Evolutionary conservation across 2,329 filamentous ascomycete genomes (phyloP), one percentile per base, ranked within the genome.

Genomic region (Emericellopsis atlantica): DNA sequence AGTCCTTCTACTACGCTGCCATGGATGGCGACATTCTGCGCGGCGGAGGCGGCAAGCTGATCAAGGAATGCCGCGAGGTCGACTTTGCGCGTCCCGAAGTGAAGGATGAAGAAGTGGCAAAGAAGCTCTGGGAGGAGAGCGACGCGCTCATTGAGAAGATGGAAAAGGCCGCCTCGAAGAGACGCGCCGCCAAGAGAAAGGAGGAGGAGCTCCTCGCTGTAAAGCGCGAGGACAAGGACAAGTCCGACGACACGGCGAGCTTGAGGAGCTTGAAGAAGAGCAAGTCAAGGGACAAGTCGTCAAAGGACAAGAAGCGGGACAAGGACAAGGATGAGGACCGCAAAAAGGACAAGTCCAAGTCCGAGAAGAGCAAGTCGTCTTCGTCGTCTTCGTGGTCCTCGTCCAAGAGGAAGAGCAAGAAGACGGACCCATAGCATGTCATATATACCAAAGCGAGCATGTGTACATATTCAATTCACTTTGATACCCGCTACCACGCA

Each of bases 1-100:
- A 98, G 62, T 88, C 84, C 5, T 79, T 96, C 37, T 65, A 96
- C 8, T 81, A 81, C 49, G 89, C 89, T 1, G 79, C 80, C 2
- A 93, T 95, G 85, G 89, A 95, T 42, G 73, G 74, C 3, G 67
- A 71, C 3, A 75, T 88, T 39, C 77, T 74, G 4, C 70, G 79
- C 29, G 76, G 72, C 2, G 53, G 61, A 1, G 84, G 84, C 8
- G 84, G 81, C 0, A 80, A 73, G 54, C 56, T 93, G 38, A 71
- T 98, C 56, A 96, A 95, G 61, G 93, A 96, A 60, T 96, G 90
- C 56, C 78, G 76, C 49, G 76, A 86, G 54, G 71, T 89, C 15
- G 75, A 82, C 46, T 82, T 78, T 57, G 72, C 81, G 22, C 71
- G 85, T 40, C 68, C 65, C 22, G 89, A 95, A 52, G 70, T 95